A percentile compares a stretch with the other conserved stretches of the same genome.
phyloP scores from a whole-genome alignment of 148 eudicot species.

The Pharnaceum exiguum region DNA sequence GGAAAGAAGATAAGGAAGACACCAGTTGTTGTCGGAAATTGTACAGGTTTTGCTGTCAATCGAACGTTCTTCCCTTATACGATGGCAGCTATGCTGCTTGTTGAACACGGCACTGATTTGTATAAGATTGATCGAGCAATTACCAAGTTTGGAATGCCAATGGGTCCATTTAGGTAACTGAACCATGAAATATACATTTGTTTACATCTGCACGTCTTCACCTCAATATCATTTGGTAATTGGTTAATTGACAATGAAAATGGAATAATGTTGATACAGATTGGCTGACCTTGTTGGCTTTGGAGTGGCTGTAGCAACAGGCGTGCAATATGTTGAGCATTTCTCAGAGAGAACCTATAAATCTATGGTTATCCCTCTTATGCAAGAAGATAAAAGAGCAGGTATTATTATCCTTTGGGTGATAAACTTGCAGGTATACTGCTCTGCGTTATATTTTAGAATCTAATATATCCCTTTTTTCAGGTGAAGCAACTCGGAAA shows the following conservation, averaged over 20 bases:
- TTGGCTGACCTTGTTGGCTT: slow-evolving; percentile 90
- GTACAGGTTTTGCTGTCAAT: slow-evolving; percentile 98
- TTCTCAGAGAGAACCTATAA: slow-evolving; percentile 83
- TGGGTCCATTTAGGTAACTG: slow-evolving; percentile 91
- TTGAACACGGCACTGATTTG: slow-evolving; percentile 70
- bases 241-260: not conserved
- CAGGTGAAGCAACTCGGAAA: slow-evolving; percentile 86
- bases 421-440: not conserved
- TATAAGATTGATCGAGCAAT: slow-evolving; percentile 73
- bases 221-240: not conserved
- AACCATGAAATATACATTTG: not conserved
- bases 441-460: not conserved
- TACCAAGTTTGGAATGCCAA: slow-evolving; percentile 92
- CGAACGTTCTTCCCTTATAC: slow-evolving; percentile 92
- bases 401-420: slow-evolving; percentile 35
- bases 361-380: slow-evolving; percentile 78
- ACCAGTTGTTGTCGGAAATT: slow-evolving; percentile 90
- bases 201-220: not conserved
- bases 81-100: slow-evolving; percentile 80
- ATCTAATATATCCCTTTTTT: slow-evolving; percentile 11
- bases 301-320: slow-evolving; percentile 86
- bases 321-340: slow-evolving; percentile 61
- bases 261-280: slow-evolving; percentile 42
- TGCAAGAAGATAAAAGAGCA: slow-evolving; percentile 96
- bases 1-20: slow-evolving; percentile 92